Base-by-base conservation (phyloP, 768 basidiomycete species). In the Gyrodon lividus region DNA sequence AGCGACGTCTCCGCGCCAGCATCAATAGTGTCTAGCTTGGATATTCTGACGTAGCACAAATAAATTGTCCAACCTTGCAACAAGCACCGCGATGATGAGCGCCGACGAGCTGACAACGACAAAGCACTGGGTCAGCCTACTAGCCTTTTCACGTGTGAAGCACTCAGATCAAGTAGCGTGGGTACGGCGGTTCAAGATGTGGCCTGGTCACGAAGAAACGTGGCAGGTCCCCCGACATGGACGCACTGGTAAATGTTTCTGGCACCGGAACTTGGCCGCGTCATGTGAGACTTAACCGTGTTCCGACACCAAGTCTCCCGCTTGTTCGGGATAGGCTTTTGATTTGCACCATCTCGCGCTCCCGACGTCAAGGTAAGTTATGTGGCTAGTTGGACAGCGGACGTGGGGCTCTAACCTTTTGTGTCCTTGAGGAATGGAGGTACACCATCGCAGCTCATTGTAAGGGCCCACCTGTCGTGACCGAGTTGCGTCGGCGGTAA, bases 371-470 rank as follows among this genome's bases (percentile, higher is more conserved):
- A 17, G 17, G 6, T 19, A 37, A 37, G 35, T 37, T 37, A 37
- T 17, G 4, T 37, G 16, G 17, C 8, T 10, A 37, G 35, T 10
- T 34, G 33, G 16, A 16, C 14, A 23, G 44, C 34, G 31, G 34
- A 50, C 43, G 31, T 39, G 48, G 55, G 24, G n/a, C 47, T 13
- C 5, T 23, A 23, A 26, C 48, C 42, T 33, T 22, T 41, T 47
- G 42, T 47, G 55, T 28, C 17, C 28, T 13, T 26, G 33, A 34
- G 51, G n/a, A 64, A 65, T 63, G 62, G 57, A 63, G 58, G 23
- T n/a, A n/a, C 23, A 16, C 30, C 13, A 47, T 51, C 54, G 48
- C 22, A 23, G 28, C n/a, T 37, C 17, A 17, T 6, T 37, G 35
- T 3, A 37, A 17, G 12, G 35, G 48, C 50, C 6, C 43, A 46